Evolutionary conservation across 2,329 filamentous ascomycete genomes (phyloP), one percentile per base, ranked within the genome.

Genomic region (Leptographium lundbergii): DNA sequence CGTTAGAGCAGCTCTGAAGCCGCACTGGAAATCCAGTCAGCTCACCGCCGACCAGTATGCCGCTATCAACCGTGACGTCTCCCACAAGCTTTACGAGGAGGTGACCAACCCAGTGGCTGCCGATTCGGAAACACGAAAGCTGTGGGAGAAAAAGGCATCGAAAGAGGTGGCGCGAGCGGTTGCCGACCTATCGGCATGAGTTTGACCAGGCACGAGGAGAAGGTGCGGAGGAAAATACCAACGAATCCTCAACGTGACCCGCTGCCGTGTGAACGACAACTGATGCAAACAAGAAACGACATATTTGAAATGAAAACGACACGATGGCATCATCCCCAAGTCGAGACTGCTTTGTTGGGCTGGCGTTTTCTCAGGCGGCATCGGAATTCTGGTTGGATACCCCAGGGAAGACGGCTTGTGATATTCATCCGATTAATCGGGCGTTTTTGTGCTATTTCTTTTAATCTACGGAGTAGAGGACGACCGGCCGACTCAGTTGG

Each of bases 11-110:
- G 89, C 88, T 6, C 76, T 99, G 51, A 88, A 89, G 65, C 90
- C 91, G 36, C 82, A 90, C 64, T 97, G 92, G 77, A 81, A 85
- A 62, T 86, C 86, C 50, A 86, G 87, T 65, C 82, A 86, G 63
- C 80, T 97, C 62, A 90, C 86, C 22, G 89, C 91, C 65, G 89
- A 96, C 61, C 87, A 96, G 71, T 99, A 95, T 70, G 92, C 89
- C 3, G 84, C 84, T 59, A 96, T 97, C 72, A 97, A 97, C 69
- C 86, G 91, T 62, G 86, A 88, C 61, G 85, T 97, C 39, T 96
- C 90, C 50, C 86, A 90, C 60, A 88, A 87, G 73, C 77, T 99
- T 60, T 99, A 99, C 72, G 90, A 84, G 63, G 80, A 84, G 62
- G 77, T 82, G 53, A 75, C 76, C 54, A 75, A 78, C 61, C 77